These are phyloP conservation scores for Candida verbasci DNA, from an alignment of 805 yeast species.

Conservation along the genomic window DNA sequence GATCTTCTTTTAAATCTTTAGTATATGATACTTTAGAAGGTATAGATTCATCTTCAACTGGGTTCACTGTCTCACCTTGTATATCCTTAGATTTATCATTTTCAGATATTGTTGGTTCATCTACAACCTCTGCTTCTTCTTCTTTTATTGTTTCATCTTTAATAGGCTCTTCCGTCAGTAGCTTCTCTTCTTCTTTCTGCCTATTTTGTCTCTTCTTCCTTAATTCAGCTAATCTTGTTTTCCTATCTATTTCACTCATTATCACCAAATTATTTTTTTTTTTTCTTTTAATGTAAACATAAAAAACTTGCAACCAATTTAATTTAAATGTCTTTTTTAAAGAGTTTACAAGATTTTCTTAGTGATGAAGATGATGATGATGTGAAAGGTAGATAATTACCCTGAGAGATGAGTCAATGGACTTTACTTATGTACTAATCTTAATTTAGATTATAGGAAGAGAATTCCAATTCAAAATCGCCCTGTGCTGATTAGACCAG, in stretches of 20 bases:
- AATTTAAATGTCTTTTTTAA: constrained; percentile 5
- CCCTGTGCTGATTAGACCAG: too few relatives aligned
- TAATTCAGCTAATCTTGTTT: constrained; percentile 15
- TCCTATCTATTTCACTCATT: constrained; percentile 12
- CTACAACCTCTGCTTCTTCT: too few relatives aligned
- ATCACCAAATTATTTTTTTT: neutral
- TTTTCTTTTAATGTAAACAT: too few relatives aligned
- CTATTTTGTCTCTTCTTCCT: constrained; percentile 8
- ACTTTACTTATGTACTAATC: neutral
- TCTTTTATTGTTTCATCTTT: neutral
- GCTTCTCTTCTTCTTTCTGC: neutral
- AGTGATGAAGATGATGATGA: constrained; percentile 3
- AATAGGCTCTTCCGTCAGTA: too few relatives aligned
- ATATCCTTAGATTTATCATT: constrained; percentile 10
- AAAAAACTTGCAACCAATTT: neutral
- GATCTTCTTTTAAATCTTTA: constrained; percentile 27
- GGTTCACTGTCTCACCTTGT: constrained; percentile 16
- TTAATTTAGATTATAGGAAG: neutral
- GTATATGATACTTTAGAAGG: constrained; percentile 14
- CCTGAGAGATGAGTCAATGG: neutral
- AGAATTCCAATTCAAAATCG: too few relatives aligned
- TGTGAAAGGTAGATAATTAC: constrained; percentile 5
- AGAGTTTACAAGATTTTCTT: constrained; percentile 6
- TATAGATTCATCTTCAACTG: too few relatives aligned
- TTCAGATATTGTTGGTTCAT: too few relatives aligned